A percentile compares a stretch with the other conserved stretches of the same genome.
phyloP scores from a whole-genome alignment of 2,329 filamentous ascomycete species.

The Fusarium citri region DNA sequence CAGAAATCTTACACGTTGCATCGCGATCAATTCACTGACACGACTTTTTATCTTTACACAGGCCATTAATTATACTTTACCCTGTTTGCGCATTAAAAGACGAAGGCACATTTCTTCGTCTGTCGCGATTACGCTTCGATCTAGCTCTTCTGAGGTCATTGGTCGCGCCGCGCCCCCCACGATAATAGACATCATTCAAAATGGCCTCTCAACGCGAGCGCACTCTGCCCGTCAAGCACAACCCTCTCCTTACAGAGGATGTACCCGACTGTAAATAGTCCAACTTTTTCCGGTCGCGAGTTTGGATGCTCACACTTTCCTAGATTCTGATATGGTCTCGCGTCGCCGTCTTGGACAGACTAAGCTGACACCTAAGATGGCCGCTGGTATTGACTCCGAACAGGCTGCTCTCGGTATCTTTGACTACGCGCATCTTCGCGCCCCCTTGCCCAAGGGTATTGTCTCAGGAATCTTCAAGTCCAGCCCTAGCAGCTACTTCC shows the following conservation, averaged over 20 bases:
- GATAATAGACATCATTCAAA: conserved; percentile 50
- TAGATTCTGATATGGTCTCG: conserved; percentile 80
- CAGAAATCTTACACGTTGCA: conserved; percentile 16
- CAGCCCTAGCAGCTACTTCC: conserved; percentile 91
- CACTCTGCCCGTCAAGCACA: conserved; percentile 70
- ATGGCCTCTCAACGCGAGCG: conserved; percentile 55
- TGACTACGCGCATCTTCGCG: conserved; percentile 95
- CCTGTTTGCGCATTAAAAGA: conserved; percentile 30
- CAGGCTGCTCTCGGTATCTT: conserved; percentile 82
- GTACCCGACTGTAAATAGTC: conserved; percentile 69
- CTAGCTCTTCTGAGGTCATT: conserved; percentile 27
- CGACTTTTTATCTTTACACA: conserved; percentile 15
- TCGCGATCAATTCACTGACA: conserved; percentile 36
- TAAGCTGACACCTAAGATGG: conserved; percentile 84
- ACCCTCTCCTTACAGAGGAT: conserved; percentile 74
- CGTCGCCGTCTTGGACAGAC: conserved; percentile 93
- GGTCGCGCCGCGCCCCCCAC: conserved; percentile 41
- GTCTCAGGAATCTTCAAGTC: conserved; percentile 92
- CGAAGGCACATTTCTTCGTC: conserved; percentile 1
- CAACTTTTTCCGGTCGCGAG: conserved; percentile 12
- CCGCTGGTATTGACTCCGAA: conserved; percentile 79
- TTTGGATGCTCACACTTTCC: conserved; percentile 42
- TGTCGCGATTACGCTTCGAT: conserved; percentile 34
- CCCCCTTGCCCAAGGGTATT: conserved; percentile 90
- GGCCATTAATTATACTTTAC: conserved; percentile 18